Percentiles rank a stretch among this genome's conserved stretches.
These are phyloP conservation scores for Ramaria sp. DNA, from an alignment of 768 basidiomycete genomes.

Conservation along the genomic window DNA sequence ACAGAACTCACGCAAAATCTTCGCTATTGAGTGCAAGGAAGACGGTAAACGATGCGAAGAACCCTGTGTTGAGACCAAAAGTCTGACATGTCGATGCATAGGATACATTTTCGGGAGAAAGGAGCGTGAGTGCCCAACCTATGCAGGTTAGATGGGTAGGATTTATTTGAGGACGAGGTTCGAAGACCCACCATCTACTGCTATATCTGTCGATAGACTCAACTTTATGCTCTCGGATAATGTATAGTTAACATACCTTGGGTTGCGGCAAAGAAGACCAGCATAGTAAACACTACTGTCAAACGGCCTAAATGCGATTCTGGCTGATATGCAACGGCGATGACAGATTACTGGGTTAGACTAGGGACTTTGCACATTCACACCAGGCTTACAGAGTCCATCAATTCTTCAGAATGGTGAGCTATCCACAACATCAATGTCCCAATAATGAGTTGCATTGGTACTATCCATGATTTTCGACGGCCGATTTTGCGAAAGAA, in stretches of 20 bases:
- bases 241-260: slow-evolving; percentile 53
- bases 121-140: slow-evolving; percentile 75
- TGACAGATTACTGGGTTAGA: slow-evolving; percentile 2
- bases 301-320: slow-evolving; percentile 66
- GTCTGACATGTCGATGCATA: slow-evolving; percentile 99
- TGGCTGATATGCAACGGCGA: slow-evolving; percentile 41
- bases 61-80: slow-evolving; percentile 91
- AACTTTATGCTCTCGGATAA: neutral
- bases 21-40: slow-evolving; percentile 95
- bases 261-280: slow-evolving; percentile 93
- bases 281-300: slow-evolving; percentile 74
- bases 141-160: slow-evolving; percentile 24
- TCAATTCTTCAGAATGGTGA: slow-evolving; percentile 58
- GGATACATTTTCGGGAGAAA: slow-evolving; percentile 88
- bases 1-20: slow-evolving; percentile 62
- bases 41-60: slow-evolving; percentile 92
- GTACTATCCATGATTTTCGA: slow-evolving; percentile 97
- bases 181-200: slow-evolving; percentile 73
- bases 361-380: neutral
- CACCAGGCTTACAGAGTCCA: slow-evolving; percentile 56
- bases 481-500: slow-evolving; percentile 80
- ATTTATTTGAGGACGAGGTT: slow-evolving; percentile 20
- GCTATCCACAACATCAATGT: slow-evolving; percentile 73
- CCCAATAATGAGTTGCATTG: slow-evolving; percentile 89
- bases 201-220: slow-evolving; percentile 57